These are phyloP conservation scores for Acer campestre DNA, from an alignment of 345 rosid species.

Conservation along the genomic window DNA sequence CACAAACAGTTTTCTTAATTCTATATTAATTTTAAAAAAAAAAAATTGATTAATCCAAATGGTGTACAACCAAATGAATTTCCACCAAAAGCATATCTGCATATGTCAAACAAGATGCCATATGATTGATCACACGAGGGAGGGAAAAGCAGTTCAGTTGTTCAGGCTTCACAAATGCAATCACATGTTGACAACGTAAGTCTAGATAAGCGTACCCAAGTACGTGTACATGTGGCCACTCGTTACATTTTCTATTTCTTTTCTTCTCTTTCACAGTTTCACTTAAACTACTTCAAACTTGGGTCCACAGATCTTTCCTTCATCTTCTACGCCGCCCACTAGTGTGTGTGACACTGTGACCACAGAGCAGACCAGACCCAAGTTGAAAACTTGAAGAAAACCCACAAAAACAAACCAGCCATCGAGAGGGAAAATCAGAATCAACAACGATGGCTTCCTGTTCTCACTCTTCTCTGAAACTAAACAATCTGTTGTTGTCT, in stretches of 20 bases:
- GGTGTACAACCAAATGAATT: too few species aligned
- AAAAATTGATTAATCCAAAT: too few species aligned
- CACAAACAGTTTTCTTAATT: too few species aligned
- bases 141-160: background rate
- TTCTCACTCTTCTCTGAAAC: constrained; percentile 37
- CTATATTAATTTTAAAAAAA: too few species aligned
- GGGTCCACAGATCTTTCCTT: background rate
- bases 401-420: background rate
- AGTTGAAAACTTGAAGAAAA: background rate
- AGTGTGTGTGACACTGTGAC: background rate
- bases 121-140: background rate
- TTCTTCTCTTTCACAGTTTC: too few species aligned
- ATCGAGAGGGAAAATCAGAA: background rate
- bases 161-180: background rate
- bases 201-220: background rate
- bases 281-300: background rate
- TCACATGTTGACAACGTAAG: background rate
- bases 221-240: background rate
- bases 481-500: constrained; percentile 26
- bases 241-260: background rate
- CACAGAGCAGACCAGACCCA: background rate
- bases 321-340: background rate
- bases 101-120: too few species aligned
- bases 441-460: constrained; percentile 41
- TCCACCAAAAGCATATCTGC: too few species aligned